Evolutionary conservation across 768 basidiomycete genomes (phyloP).

Genomic region (Mycena vitilis): DNA sequence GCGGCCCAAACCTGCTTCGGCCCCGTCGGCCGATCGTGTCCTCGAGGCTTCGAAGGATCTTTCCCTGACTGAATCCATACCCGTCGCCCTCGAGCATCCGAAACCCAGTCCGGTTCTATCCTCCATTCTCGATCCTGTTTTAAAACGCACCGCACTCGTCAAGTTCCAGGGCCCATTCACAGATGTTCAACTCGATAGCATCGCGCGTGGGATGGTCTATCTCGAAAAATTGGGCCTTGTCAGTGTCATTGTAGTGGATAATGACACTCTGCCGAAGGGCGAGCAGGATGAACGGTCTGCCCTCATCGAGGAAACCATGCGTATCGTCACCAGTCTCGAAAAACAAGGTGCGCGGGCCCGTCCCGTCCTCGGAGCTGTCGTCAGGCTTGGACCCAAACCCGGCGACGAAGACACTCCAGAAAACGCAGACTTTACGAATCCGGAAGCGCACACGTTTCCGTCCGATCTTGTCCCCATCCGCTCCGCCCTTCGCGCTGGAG

Average conservation of each 20-base stretch:
- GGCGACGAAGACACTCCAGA: conserved; percentile 47
- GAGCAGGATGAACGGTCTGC: conserved; percentile 74
- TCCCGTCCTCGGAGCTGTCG: conserved; percentile 88
- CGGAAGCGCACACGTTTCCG: conserved; percentile 84
- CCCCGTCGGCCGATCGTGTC: conserved; percentile 45
- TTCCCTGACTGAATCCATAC: conserved; percentile 47
- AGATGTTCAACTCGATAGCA: conserved; percentile 92
- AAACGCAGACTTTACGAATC: conserved; percentile 54
- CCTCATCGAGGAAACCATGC: conserved; percentile 85
- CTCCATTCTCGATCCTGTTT: conserved; percentile 86
- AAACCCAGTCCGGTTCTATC: conserved; percentile 69
- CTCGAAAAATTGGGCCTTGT: conserved; percentile 96
- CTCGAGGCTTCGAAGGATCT: conserved; percentile 40
- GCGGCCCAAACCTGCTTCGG: conserved; percentile 55
- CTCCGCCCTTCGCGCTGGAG: conserved; percentile 90
- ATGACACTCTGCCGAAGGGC: conserved; percentile 78
- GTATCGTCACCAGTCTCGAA: conserved; percentile 85
- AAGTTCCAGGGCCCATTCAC: conserved; percentile 97
- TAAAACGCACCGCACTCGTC: conserved; percentile 91
- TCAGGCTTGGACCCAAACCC: conserved; percentile 85
- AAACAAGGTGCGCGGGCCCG: conserved; percentile 87
- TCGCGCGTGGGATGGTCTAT: conserved; percentile 93
- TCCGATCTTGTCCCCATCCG: conserved; percentile 87
- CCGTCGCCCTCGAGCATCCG: conserved; percentile 48
- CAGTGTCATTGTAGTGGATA: conserved; percentile 94